Evolutionary conservation across 352 stramenopile species (phyloP).

Genomic region (Pythium sp.): DNA sequence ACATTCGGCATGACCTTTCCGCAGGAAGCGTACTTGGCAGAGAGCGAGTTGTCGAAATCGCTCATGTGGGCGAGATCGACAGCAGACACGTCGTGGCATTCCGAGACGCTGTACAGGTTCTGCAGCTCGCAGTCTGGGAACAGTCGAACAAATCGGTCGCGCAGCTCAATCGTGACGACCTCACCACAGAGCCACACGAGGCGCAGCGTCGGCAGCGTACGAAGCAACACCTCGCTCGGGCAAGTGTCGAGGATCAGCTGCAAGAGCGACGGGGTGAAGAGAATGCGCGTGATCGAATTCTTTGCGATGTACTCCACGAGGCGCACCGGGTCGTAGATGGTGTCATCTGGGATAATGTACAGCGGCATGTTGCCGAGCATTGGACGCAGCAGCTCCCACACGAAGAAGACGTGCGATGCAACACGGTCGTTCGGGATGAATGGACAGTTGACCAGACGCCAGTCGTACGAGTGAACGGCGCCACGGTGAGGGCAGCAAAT

Average conservation of each 20-base stretch:
- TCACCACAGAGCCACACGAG: slow-evolving; percentile 92
- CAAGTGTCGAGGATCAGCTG: slow-evolving; percentile 85
- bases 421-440: slow-evolving; percentile 77
- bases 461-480: slow-evolving; percentile 91
- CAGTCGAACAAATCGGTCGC: slow-evolving; percentile 79
- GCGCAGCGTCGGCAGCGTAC: slow-evolving; percentile 66
- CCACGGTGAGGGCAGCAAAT: slow-evolving; percentile 93
- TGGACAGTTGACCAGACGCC: slow-evolving; percentile 76
- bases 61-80: slow-evolving; percentile 76
- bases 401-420: slow-evolving; percentile 94
- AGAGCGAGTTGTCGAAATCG: slow-evolving; percentile 66
- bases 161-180: slow-evolving; percentile 90
- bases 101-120: slow-evolving; percentile 93
- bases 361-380: slow-evolving; percentile 88
- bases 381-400: slow-evolving; percentile 92
- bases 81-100: slow-evolving; percentile 92
- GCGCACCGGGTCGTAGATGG: slow-evolving; percentile 88
- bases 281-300: slow-evolving; percentile 86
- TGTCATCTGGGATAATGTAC: slow-evolving; percentile 90
- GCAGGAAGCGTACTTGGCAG: slow-evolving; percentile 87
- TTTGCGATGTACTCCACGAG: slow-evolving; percentile 78
- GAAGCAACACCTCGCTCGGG: slow-evolving; percentile 43
- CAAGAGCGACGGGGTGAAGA: slow-evolving; percentile 93
- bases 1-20: slow-evolving; percentile 86
- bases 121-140: slow-evolving; percentile 85